Evolutionary conservation across 306 rosid genomes (phyloP).

Genomic region (Rosa chinensis): DNA sequence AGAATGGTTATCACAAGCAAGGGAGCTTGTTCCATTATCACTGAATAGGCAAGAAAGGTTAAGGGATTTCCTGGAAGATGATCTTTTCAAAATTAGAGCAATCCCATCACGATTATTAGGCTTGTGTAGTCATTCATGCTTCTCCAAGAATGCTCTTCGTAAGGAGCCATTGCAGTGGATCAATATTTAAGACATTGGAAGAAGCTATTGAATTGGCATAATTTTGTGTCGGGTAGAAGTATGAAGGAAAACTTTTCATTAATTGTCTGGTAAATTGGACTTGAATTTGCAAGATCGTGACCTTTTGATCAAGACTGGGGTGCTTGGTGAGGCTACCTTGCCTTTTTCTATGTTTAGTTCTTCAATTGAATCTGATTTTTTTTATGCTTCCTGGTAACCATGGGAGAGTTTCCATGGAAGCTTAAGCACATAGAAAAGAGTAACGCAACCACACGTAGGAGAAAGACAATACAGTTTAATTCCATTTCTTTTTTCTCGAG

Average conservation of each 20-base stretch:
- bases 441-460: no score
- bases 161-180: constrained; percentile 77
- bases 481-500: no score
- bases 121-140: constrained; percentile 91
- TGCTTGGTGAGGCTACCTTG: constrained; percentile 81
- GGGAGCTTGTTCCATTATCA: constrained; percentile 70
- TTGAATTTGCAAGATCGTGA: constrained; percentile 83
- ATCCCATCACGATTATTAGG: constrained; percentile 74
- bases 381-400: no score
- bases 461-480: no score
- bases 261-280: constrained; percentile 70
- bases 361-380: constrained; percentile 38
- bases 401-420: no score
- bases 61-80: constrained; percentile 84
- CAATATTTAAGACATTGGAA: constrained; percentile 58
- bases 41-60: constrained; percentile 68
- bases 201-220: constrained; percentile 66
- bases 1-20: constrained; percentile 59
- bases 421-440: no score
- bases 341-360: constrained; percentile 40
- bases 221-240: constrained; percentile 63
- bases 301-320: constrained; percentile 81
- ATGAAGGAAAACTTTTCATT: constrained; percentile 87
- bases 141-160: constrained; percentile 84
- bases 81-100: constrained; percentile 74